Base-by-base conservation (phyloP, 352 stramenopile species). In the Blastocystis sp. region DNA sequence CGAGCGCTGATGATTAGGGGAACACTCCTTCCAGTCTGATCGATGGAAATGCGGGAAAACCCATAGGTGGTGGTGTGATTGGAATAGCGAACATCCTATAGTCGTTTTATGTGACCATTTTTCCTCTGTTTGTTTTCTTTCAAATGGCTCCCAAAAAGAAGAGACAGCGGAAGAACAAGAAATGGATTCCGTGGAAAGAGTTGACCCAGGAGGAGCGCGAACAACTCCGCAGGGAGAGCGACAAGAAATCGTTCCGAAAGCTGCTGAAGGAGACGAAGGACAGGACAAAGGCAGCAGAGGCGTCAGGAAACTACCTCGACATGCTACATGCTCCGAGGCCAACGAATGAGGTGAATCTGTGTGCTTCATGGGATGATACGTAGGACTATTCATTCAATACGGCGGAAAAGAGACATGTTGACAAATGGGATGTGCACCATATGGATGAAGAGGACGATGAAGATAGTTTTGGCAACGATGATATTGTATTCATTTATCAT, bases 1-100 rank as follows among this genome's bases (percentile, higher is more conserved):
- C 40, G 17, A 21, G 34, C 34, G n/a, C 70, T 80, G 60, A 42
- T 48, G 69, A 0, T n/a, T 76, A 87, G 77, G 77, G 77, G n/a
- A n/a, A 17, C 1, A 78, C 38, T 42, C 14, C 40, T 21, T 17
- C 40, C 3, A 87, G 77, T 87, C 40, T 17, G 4, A 78, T 87
- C 24, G 71, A 87, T 54, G 77, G 77, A 24, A 87, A 87, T 76
- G 77, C 71, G 4, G 77, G 77, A 3, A 34, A 61, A n/a, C 28
- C 77, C 1, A 87, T 87, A 71, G 77, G 52, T 59, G 77, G 21
- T 38, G 77, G 77, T 48, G 77, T 87, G 2, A 87, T 87, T 78
- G 77, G 77, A 40, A 87, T 87, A 52, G 77, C 77, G 24, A 59
- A 38, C 28, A 64, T 21, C 7, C 42, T 87, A 45, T 87, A 87